A percentile compares a stretch with the other conserved stretches of the same genome.
phyloP scores from a whole-genome alignment of 768 basidiomycete species.

The Pisolithus albus region DNA sequence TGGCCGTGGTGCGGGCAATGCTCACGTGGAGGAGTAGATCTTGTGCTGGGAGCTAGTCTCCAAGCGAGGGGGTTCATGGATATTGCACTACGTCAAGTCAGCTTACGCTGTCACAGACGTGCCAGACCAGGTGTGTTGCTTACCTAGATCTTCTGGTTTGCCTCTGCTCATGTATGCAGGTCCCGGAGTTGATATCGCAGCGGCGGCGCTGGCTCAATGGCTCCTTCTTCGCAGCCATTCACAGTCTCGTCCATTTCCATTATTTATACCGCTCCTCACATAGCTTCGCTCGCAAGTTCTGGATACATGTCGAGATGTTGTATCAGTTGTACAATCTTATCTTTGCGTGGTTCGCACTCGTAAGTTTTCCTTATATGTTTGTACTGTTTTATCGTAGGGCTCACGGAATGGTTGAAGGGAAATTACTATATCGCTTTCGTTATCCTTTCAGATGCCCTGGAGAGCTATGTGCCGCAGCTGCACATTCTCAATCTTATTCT shows the following conservation, averaged over 20 bases:
- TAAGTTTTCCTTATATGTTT: conserved; percentile 27
- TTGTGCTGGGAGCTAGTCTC: conserved; percentile 97
- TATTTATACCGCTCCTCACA: conserved; percentile 93
- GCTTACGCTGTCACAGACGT: conserved; percentile 92
- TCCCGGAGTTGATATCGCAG: conserved; percentile 92
- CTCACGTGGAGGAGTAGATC: conserved; percentile 45
- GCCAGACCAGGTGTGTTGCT: conserved; percentile 64
- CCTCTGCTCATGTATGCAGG: conserved; percentile 29
- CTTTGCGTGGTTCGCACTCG: conserved; percentile 87
- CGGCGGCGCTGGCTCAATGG: conserved; percentile 96
- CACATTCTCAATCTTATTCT: conserved; percentile 70
- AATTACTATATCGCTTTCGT: conserved; percentile 90
- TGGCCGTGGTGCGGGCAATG: neutral
- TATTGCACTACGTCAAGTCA: conserved; percentile 92
- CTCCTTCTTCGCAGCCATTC: conserved; percentile 95
- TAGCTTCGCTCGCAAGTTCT: conserved; percentile 74
- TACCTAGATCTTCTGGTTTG: neutral
- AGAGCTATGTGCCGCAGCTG: conserved; percentile 55
- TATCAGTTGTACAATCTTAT: conserved; percentile 88
- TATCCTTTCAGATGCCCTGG: conserved; percentile 70
- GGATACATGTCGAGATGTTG: conserved; percentile 91
- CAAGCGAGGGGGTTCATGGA: conserved; percentile 87
- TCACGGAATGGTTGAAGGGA: conserved; percentile 38
- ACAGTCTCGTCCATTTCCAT: conserved; percentile 87
- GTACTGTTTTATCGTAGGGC: neutral